Evolutionary conservation across 768 basidiomycete species (phyloP).

Genomic region (Ramaria sp.): DNA sequence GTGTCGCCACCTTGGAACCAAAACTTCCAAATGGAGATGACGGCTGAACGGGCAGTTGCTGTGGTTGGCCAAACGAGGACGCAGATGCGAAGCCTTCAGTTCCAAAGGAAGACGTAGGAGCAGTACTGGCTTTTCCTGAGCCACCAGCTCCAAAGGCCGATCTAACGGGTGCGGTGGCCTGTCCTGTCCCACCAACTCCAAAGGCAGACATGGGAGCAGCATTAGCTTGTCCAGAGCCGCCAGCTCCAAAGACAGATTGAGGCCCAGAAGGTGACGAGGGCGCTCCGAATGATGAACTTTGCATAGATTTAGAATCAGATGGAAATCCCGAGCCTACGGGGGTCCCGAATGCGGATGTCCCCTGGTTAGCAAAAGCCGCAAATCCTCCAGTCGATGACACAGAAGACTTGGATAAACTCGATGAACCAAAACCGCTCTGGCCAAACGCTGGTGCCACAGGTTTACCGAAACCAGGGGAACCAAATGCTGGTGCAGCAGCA

Average conservation of each 20-base stretch:
- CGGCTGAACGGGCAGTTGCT: too few species aligned
- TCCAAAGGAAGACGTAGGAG: not conserved
- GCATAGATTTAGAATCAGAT: slow-evolving; percentile 9
- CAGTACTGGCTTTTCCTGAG: not conserved
- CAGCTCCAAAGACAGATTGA: not conserved
- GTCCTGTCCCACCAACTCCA: not conserved
- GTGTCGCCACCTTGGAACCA: too few species aligned
- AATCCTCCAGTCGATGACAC: slow-evolving; percentile 16
- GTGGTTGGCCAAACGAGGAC: too few species aligned
- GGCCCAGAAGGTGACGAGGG: not conserved
- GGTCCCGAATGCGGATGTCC: not conserved
- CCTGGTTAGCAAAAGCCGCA: slow-evolving; percentile 17
- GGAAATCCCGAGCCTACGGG: not conserved
- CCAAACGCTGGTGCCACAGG: slow-evolving; percentile 1
- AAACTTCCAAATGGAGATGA: too few species aligned
- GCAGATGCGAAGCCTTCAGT: too few species aligned
- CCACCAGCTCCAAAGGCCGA: not conserved
- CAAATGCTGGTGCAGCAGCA: not conserved
- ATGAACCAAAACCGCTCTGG: slow-evolving; percentile 14
- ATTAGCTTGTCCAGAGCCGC: not conserved
- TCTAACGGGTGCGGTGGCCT: not conserved
- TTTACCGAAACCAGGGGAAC: not conserved
- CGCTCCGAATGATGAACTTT: slow-evolving; percentile 19
- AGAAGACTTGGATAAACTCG: slow-evolving; percentile 12
- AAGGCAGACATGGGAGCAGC: not conserved